Percentiles rank a stretch among this genome's conserved stretches.
These are phyloP conservation scores for Cucumis hystrix DNA, from an alignment of 306 rosid species.

Conservation along the genomic window DNA sequence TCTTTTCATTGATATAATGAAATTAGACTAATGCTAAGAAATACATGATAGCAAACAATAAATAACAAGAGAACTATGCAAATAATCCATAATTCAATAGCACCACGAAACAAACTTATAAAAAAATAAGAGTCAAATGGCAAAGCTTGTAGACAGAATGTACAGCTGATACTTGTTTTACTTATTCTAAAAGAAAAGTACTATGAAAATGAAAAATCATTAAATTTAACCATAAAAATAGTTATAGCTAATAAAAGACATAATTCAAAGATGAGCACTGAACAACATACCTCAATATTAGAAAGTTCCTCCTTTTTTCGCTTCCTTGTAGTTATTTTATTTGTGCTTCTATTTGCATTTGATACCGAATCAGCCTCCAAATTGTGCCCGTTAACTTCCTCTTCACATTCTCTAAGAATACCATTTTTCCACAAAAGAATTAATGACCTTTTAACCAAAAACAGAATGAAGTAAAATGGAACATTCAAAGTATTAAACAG, in stretches of 20 bases:
- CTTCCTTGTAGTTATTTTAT: background rate
- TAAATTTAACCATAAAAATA: background rate
- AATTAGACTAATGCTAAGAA: too few relatives aligned
- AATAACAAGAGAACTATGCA: too few relatives aligned
- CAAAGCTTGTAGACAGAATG: background rate
- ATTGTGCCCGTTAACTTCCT: background rate
- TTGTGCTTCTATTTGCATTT: background rate
- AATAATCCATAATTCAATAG: background rate
- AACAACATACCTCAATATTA: background rate
- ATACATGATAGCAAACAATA: too few relatives aligned
- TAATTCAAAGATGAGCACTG: background rate
- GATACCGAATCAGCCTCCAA: background rate
- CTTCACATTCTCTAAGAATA: background rate
- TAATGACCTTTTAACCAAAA: background rate
- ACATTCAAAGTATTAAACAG: background rate
- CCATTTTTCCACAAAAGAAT: background rate
- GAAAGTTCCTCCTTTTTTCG: background rate
- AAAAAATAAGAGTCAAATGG: background rate
- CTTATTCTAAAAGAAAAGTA: background rate
- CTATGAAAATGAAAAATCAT: background rate
- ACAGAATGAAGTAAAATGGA: background rate
- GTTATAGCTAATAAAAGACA: background rate
- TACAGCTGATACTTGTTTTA: background rate
- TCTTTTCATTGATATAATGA: too few relatives aligned
- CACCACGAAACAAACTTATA: background rate